Evolutionary conservation across 208 protist species (phyloP).

Genomic region (Zelonia costaricensis): DNA sequence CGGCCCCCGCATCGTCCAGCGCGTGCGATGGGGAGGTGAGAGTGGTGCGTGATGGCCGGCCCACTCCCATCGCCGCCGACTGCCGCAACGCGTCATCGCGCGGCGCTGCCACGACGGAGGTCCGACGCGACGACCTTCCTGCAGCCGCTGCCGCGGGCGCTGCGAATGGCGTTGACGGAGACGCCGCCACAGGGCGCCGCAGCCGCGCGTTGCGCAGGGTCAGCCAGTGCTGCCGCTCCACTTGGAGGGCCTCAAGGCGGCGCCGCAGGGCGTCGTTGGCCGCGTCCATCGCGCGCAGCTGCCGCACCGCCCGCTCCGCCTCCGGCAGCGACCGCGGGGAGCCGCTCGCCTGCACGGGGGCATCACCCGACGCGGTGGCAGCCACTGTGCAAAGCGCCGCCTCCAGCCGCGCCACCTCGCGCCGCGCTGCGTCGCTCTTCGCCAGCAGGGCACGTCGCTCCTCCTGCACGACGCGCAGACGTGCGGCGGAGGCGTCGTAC

Average conservation of each 20-base stretch:
- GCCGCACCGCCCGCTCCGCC: constrained; percentile 1
- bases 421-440: neutral
- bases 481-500: constrained; percentile 4
- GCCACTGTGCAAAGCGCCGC: neutral
- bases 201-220: constrained; percentile 11
- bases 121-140: neutral
- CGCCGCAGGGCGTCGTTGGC: constrained; percentile 17
- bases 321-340: neutral
- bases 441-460: neutral
- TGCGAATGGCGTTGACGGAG: neutral
- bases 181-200: constrained; percentile 1
- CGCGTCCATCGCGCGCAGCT: constrained; percentile 15
- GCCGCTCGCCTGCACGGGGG: neutral
- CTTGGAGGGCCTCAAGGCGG: constrained; percentile 4
- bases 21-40: neutral
- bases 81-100: too few species aligned
- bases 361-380: too few species aligned
- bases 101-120: neutral
- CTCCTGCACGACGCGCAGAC: constrained; percentile 10
- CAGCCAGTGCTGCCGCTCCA: constrained; percentile 4
- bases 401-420: neutral
- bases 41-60: too few species aligned
- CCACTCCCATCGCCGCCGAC: neutral
- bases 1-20: neutral
- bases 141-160: neutral